phyloP scores from a whole-genome alignment of 305 asterid species.

The Striga hermonthica region DNA sequence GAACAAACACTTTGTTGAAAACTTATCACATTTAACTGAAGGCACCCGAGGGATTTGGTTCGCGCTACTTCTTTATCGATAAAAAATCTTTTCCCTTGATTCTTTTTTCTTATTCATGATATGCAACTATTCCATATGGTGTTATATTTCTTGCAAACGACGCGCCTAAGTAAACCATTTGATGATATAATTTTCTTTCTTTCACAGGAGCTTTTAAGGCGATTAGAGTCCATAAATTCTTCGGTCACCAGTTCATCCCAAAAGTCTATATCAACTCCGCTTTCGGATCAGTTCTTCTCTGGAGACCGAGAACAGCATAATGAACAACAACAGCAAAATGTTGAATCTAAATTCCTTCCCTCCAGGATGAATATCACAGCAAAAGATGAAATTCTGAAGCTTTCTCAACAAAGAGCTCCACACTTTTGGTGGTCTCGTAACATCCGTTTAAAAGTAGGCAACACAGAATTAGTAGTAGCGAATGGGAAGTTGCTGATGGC shows the following conservation, averaged over 20 bases:
- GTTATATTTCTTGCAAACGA: neutral
- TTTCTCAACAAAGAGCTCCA: slow-evolving; percentile 49
- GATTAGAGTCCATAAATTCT: slow-evolving; percentile 53
- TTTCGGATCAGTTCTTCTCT: slow-evolving; percentile 35
- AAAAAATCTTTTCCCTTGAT: slow-evolving; percentile 3
- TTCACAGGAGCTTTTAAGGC: slow-evolving; percentile 75
- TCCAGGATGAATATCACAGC: slow-evolving; percentile 35
- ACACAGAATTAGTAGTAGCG: slow-evolving; percentile 44
- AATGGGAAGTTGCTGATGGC: slow-evolving; percentile 61
- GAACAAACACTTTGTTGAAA: slow-evolving; percentile 25
- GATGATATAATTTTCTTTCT: slow-evolving; percentile 23
- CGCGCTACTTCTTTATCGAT: slow-evolving; percentile 13
- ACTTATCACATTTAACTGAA: slow-evolving; percentile 21
- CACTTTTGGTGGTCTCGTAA: slow-evolving; percentile 64
- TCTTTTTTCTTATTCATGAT: slow-evolving; percentile 5
- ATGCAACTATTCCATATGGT: slow-evolving; percentile 1
- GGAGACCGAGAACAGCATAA: slow-evolving; percentile 36
- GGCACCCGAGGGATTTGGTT: slow-evolving; percentile 2
- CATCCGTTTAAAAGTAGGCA: slow-evolving; percentile 59
- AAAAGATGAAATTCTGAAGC: slow-evolving; percentile 54
- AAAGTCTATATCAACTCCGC: slow-evolving; percentile 38
- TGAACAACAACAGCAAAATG: slow-evolving; percentile 37
- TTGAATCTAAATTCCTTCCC: slow-evolving; percentile 33
- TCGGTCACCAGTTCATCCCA: slow-evolving; percentile 51
- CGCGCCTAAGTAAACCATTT: neutral